Conservation (phyloP, 306 rosid genomes). For the Malus orientalis region DNA sequence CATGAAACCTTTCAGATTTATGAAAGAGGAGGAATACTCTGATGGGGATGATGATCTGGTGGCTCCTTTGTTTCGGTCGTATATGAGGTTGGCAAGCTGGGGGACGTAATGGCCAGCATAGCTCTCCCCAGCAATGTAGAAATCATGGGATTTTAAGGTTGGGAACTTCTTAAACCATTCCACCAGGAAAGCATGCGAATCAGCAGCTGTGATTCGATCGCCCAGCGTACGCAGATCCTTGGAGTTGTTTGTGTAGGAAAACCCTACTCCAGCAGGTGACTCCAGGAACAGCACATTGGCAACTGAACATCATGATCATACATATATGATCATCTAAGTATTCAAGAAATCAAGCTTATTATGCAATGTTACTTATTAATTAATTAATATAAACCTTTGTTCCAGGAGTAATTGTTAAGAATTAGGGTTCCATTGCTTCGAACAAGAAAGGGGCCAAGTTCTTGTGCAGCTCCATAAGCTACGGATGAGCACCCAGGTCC, state of each 20-base stretch:
- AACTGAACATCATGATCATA: slow-evolving; percentile 16
- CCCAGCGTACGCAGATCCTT: slow-evolving; percentile 46
- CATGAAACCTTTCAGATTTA: slow-evolving; percentile 68
- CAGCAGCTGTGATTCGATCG: slow-evolving; percentile 43
- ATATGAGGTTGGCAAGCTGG: slow-evolving; percentile 65
- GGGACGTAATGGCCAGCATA: slow-evolving; percentile 75
- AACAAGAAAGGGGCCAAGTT: slow-evolving; percentile 67
- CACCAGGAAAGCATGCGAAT: slow-evolving; percentile 45
- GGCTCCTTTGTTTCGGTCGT: slow-evolving; percentile 28
- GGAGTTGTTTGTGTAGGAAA: slow-evolving; percentile 55
- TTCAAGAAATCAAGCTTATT: not conserved
- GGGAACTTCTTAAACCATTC: slow-evolving; percentile 67
- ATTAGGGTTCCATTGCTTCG: slow-evolving; percentile 17
- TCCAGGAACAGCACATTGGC: slow-evolving; percentile 66
- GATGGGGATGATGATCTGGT: not conserved
- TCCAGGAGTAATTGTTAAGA: slow-evolving; percentile 53
- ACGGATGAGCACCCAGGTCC: slow-evolving; percentile 81
- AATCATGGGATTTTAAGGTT: slow-evolving; percentile 35
- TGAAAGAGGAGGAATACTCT: slow-evolving; percentile 15
- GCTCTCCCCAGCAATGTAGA: slow-evolving; percentile 65
- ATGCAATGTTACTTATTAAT: not conserved
- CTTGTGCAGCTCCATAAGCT: slow-evolving; percentile 65
- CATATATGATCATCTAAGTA: not conserved
- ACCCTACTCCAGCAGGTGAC: slow-evolving; percentile 73
- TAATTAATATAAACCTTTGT: slow-evolving; percentile 25